A percentile compares a stretch with the other conserved stretches of the same genome.
Conservation (phyloP, 2,329 filamentous ascomycete genomes). For the Aureobasidium lini region DNA sequence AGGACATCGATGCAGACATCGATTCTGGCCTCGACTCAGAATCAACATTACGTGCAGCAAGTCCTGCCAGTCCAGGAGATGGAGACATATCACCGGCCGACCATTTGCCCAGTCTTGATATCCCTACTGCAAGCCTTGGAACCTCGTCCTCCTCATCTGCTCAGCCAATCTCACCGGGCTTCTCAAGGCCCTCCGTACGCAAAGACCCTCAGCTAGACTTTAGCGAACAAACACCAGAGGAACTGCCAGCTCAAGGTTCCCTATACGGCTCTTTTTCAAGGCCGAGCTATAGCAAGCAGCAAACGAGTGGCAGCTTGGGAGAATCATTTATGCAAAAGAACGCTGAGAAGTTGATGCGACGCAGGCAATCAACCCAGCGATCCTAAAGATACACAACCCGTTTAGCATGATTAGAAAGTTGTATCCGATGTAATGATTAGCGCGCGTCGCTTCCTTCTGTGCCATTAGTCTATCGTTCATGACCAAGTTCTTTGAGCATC, state of each 20-base stretch:
- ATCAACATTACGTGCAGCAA: constrained; percentile 9
- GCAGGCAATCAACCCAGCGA: background rate
- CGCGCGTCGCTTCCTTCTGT: background rate
- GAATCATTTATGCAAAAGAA: constrained; percentile 29
- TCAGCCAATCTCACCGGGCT: constrained; percentile 28
- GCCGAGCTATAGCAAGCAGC: constrained; percentile 5
- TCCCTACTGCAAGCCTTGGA: constrained; percentile 21
- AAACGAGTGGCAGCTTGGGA: constrained; percentile 23
- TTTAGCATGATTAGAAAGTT: background rate
- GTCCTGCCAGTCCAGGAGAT: background rate
- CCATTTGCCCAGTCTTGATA: constrained; percentile 10
- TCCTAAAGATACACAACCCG: background rate
- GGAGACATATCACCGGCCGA: background rate
- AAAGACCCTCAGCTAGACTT: constrained; percentile 25
- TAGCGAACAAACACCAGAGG: constrained; percentile 16
- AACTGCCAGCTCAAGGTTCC: constrained; percentile 21
- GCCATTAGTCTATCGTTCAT: no score
- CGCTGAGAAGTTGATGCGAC: constrained; percentile 25
- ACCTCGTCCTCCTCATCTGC: constrained; percentile 20
- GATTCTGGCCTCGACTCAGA: constrained; percentile 7
- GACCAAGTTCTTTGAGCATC: no score
- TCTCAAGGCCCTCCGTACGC: constrained; percentile 26
- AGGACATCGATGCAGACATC: constrained; percentile 16
- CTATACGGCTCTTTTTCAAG: constrained; percentile 13
- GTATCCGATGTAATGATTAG: background rate